Evolutionary conservation across 306 rosid genomes (phyloP), one percentile per base, ranked within the genome.

Genomic region (Biancaea sappan): DNA sequence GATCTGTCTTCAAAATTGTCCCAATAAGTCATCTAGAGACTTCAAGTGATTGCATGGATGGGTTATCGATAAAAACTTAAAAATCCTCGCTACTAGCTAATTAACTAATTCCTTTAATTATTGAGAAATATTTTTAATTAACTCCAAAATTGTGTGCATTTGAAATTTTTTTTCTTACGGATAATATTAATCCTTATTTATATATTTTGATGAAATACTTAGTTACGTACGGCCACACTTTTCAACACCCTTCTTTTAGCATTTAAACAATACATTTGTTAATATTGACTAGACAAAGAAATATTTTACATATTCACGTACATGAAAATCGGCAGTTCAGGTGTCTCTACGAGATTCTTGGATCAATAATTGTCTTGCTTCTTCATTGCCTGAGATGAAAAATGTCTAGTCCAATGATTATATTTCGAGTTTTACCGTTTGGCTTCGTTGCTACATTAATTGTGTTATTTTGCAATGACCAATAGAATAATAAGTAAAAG

Each of bases 1-100:
- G 26, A 34, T 35, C 46, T 34, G 10, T 34, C 67, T 61, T 61
- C 9, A 19, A 61, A 61, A 61, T 16, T 34, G 67, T 61, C 67
- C 65, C 67, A 60, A 18, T 13, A 18, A 31, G 26, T 31, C 50
- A 38, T 13, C 47, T 40, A 15, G 58, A 52, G 8, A 21, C 12
- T 52, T 52, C 58, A 21, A 52, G 51, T 21, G 48, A 61, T 35
- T 19, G 68, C 28, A 35, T 5, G 8, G 0, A 32, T 5, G 64
- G 18, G 19, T 21, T 6, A 28, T 6, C 8, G 21, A 28, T 28
- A n/a, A 59, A n/a, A n/a, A n/a, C n/a, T n/a, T n/a, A n/a, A n/a
- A n/a, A 58, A 29, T 6, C 41, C 9, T 57, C 16, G 22, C 8
- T 8, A 24, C 54, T 48, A n/a, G 0, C 6, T 15, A 50, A 12